Conservation (phyloP, 2,329 filamentous ascomycete species). For the Alternaria tenuissima region DNA sequence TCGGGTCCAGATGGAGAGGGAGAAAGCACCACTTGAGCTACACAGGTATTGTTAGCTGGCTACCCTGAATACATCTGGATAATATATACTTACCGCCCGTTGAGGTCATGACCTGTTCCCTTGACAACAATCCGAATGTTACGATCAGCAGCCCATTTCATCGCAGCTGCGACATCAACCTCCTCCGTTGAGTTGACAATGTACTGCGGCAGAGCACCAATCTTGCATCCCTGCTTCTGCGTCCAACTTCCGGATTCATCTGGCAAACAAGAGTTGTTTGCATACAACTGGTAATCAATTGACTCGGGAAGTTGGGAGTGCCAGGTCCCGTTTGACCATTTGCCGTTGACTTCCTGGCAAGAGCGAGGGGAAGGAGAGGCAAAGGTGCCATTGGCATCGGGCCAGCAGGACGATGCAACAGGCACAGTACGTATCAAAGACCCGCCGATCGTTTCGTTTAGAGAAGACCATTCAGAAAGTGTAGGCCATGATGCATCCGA, state of each 20-base stretch:
- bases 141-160: slow-evolving; percentile 34
- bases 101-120: slow-evolving; percentile 19
- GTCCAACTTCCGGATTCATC: neutral
- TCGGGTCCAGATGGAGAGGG: neutral
- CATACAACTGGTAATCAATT: slow-evolving; percentile 16
- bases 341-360: slow-evolving; percentile 33
- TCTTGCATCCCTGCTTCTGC: neutral
- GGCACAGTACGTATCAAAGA: slow-evolving; percentile 2
- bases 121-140: slow-evolving; percentile 24
- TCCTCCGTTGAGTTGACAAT: slow-evolving; percentile 21
- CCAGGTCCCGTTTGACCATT: slow-evolving; percentile 43
- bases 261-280: neutral
- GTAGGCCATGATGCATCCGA: neutral
- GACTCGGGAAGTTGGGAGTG: slow-evolving; percentile 45
- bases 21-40: neutral
- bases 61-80: too few relatives aligned
- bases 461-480: neutral
- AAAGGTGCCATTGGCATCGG: slow-evolving; percentile 33
- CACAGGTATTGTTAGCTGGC: neutral
- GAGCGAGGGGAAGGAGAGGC: slow-evolving; percentile 22
- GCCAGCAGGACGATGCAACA: slow-evolving; percentile 19
- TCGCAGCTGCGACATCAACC: slow-evolving; percentile 34
- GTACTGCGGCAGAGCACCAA: neutral
- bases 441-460: neutral
- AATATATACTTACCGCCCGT: slow-evolving; percentile 13